Base-by-base conservation (phyloP, 768 basidiomycete species). In the Artomyces pyxidatus region DNA sequence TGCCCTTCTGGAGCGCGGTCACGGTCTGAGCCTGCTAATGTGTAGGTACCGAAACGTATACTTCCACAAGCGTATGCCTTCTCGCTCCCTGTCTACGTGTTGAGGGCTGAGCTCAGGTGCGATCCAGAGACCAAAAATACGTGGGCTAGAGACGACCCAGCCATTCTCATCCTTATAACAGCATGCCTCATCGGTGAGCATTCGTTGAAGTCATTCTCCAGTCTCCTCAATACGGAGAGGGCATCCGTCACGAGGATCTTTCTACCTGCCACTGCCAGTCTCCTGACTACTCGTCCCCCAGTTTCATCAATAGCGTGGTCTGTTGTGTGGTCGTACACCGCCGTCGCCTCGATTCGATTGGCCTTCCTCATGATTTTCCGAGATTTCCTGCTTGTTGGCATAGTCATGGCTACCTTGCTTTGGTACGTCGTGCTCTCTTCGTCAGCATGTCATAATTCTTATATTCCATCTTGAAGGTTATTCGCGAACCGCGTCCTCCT, bases 81-180 rank as follows among this genome's bases (percentile, higher is more conserved):
- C 27, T 11, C 29, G n/a, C 21, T 37, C 48, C 22, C 30, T 45
- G 52, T 8, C 3, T 8, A 40, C 16, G 26, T 11, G 23, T 21
- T 17, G 12, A 11, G 28, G 27, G 12, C 32, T 35, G 23, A 45
- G 37, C 35, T 55, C 21, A 50, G 19, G 17, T 32, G 55, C 30
- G 41, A 37, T 35, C 54, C 68, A 88, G 92, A 97, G 73, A 97
- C 94, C 17, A 97, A 96, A 74, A 96, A 98, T 64, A 91, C 88
- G 14, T 97, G 94, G 94, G 92, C 94, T 17, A 74, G 95, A 64
- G 95, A 98, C 65, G 95, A 98, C 62, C 95, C 95, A 19, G 95
- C 95, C 23, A 92, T 96, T 55, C 75, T 97, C 23, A 75, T 97
- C 25, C 77, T 98, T 42, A 83, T 97, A 38, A 77, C 78, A 42